These are phyloP conservation scores for Kodamaea laetipori DNA, from an alignment of 805 yeast species.

Conservation along the genomic window DNA sequence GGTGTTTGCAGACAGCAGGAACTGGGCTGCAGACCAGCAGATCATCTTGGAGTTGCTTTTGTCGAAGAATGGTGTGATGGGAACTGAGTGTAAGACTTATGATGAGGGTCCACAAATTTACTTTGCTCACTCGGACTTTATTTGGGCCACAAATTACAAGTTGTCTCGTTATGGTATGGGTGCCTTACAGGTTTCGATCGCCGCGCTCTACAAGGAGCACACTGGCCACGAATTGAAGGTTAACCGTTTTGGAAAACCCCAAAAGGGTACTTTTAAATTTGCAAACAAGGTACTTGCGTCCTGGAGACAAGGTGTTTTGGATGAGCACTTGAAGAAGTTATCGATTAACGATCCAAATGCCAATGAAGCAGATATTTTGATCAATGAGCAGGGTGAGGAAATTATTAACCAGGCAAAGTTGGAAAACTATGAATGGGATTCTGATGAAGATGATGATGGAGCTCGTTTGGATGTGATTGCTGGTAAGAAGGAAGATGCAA, in stretches of 20 bases:
- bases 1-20: slow-evolving; percentile 89
- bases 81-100: slow-evolving; percentile 68
- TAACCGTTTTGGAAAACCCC: slow-evolving; percentile 88
- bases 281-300: slow-evolving; percentile 74
- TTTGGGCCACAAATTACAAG: slow-evolving; percentile 89
- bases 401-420: slow-evolving; percentile 45
- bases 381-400: slow-evolving; percentile 47
- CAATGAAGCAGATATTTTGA: slow-evolving; percentile 42
- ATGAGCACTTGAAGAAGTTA: slow-evolving; percentile 65
- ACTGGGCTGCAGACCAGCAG: slow-evolving; percentile 93
- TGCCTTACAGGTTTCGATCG: slow-evolving; percentile 84
- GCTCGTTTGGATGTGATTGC: slow-evolving; percentile 21
- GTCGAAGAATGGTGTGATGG: slow-evolving; percentile 80
- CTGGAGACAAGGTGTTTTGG: slow-evolving; percentile 80
- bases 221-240: slow-evolving; percentile 81
- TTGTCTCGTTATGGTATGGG: slow-evolving; percentile 92
- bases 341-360: slow-evolving; percentile 47
- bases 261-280: slow-evolving; percentile 79
- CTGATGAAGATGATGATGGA: slow-evolving; percentile 25
- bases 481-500: slow-evolving; percentile 29
- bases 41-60: slow-evolving; percentile 79
- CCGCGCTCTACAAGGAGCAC: slow-evolving; percentile 80
- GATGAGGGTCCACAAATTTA: slow-evolving; percentile 81
- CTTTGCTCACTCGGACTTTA: slow-evolving; percentile 90
- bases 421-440: slow-evolving; percentile 36